Base-by-base conservation (phyloP, 805 yeast genomes). In the Candida yuanshanica region DNA sequence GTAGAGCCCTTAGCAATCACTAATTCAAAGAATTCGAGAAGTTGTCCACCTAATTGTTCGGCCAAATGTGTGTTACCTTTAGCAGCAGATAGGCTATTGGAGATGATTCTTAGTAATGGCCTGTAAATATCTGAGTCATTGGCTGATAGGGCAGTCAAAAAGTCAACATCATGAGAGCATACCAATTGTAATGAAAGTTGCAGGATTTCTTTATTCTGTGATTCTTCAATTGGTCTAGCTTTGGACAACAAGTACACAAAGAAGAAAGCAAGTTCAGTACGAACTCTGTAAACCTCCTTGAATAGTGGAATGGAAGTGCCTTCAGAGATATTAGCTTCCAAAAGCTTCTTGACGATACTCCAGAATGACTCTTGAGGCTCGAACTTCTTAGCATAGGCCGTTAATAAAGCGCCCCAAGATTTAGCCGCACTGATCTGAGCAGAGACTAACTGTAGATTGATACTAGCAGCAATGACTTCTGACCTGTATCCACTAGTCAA, bases 391-490 rank as follows among this genome's bases (percentile, higher is more conserved):
- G 83, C 72, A 51, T 66, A 81, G 0, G 91, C 76, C 0, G 91
- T 79, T 18, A 87, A 47, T 25, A 89, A 65, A 2, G 93, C 88
- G 37, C 91, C 89, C 74, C 86, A 79, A 0, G 95, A 74, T 51
- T 81, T 82, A 4, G 87, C 83, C 17, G 84, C 74, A 4, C 76
- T 66, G 13, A 81, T 67, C 52, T 88, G 95, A 1, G 90, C 72
- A 32, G 79, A 71, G 7, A 78, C 70, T 50, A 70, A 72, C 46
- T 87, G 87, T 37, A 79, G 55, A 51, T 81, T 81, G 34, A 79
- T 59, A 45, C 89, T 80, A 1, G 83, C 78, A 1, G 70, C 66
- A 3, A 74, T 59, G 5, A 87, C 70, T 31, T 72, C 74, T 4
- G 67, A 64, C 43, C 79, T 68, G 26, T 75, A 60, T 1, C 70